Evolutionary conservation across 2,329 filamentous ascomycete genomes (phyloP).

Genomic region (Apiospora hydei): DNA sequence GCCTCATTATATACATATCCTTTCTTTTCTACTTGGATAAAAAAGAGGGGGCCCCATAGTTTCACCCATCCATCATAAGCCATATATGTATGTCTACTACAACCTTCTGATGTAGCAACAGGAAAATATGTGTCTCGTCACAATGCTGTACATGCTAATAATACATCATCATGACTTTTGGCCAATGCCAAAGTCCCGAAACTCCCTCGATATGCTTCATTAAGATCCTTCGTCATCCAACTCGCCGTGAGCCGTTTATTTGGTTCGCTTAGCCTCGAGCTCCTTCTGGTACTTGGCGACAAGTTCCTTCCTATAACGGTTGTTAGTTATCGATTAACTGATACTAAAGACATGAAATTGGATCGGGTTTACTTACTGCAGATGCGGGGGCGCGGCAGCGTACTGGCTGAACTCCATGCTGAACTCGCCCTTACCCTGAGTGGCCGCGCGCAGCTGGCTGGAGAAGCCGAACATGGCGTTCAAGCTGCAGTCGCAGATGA

Average conservation of each 20-base stretch:
- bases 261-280: conserved; percentile 62
- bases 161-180: conserved; percentile 6
- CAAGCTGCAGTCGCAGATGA: conserved; percentile 89
- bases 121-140: conserved; percentile 6
- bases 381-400: conserved; percentile 80
- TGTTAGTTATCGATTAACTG: conserved; percentile 34
- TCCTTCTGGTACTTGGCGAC: conserved; percentile 66
- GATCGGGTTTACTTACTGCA: conserved; percentile 72
- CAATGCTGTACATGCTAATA: conserved; percentile 22
- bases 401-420: conserved; percentile 99
- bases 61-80: not conserved
- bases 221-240: not conserved
- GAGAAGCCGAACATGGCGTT: conserved; percentile 99
- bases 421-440: conserved; percentile 98
- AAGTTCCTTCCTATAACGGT: conserved; percentile 59
- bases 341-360: not conserved
- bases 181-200: not conserved
- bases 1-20: conserved; percentile 10
- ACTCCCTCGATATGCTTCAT: conserved; percentile 21
- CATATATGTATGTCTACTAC: conserved; percentile 6
- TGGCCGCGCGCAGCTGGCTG: conserved; percentile 87
- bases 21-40: not conserved
- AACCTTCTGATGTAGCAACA: not conserved
- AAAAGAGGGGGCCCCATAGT: not conserved
- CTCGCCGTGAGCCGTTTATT: conserved; percentile 46